Conservation (phyloP, 1,284 basidiomycete genomes). For the Xanthoconium separans region DNA sequence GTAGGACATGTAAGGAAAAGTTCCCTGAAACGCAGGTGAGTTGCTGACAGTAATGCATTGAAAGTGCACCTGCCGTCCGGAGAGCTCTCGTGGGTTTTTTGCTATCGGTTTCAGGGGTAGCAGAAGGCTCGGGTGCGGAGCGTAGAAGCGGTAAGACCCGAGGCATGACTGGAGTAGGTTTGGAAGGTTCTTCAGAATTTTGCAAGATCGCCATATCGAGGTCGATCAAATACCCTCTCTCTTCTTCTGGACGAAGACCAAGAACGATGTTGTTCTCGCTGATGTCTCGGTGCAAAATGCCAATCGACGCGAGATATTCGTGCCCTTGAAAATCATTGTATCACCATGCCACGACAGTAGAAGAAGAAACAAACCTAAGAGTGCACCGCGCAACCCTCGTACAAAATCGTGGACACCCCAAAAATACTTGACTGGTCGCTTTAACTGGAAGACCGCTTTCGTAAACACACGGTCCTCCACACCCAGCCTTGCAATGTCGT, state of each 20-base stretch:
- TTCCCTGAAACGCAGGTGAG: not conserved
- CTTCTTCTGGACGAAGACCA: slow-evolving; percentile 4
- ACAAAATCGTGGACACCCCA: slow-evolving; percentile 17
- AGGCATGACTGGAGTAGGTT: not conserved
- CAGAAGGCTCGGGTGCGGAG: not conserved
- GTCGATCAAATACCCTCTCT: slow-evolving; percentile 20
- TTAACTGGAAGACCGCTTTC: not conserved
- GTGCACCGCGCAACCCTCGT: slow-evolving; percentile 8
- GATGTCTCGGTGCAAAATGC: slow-evolving; percentile 15
- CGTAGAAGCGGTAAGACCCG: no score
- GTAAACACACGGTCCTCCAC: slow-evolving; percentile 3
- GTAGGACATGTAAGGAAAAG: not conserved
- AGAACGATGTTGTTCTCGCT: slow-evolving; percentile 22
- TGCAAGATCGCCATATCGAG: slow-evolving; percentile 12
- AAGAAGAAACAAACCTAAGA: not conserved
- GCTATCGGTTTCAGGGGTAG: not conserved
- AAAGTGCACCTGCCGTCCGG: not conserved
- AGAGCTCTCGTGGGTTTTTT: not conserved
- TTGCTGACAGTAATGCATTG: not conserved
- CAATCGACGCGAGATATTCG: slow-evolving; percentile 9
- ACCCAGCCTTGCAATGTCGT: not conserved
- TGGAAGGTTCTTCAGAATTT: not conserved
- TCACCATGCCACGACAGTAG: not conserved
- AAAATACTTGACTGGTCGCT: slow-evolving; percentile 12
- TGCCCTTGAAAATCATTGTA: slow-evolving; percentile 7